These are phyloP conservation scores for Vitis hybrid DNA, from an alignment of 177 flowering plant genomes.

Conservation along the genomic window DNA sequence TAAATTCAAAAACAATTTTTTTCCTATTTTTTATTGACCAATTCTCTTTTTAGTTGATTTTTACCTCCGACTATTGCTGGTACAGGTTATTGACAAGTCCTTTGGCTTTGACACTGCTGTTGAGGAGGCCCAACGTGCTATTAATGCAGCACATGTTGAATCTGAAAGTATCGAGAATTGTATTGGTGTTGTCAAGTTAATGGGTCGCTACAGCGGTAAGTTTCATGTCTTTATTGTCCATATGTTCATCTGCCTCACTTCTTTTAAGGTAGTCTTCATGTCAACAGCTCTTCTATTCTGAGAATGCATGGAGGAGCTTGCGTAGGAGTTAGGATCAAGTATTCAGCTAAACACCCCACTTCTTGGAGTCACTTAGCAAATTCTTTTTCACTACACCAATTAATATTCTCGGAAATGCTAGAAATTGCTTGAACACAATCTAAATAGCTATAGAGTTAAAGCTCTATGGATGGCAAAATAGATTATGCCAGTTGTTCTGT, in stretches of 20 bases:
- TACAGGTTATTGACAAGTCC: slow-evolving; percentile 89
- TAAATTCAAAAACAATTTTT: not conserved
- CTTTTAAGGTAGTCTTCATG: no score
- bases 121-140: slow-evolving; percentile 98
- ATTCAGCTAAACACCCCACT: no score
- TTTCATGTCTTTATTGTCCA: not conserved
- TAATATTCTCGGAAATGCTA: no score
- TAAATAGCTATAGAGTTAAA: not conserved
- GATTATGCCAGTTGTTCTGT: not conserved
- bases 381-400: no score
- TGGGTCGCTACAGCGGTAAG: slow-evolving; percentile 96
- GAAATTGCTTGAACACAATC: no score
- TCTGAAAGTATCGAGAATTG: slow-evolving; percentile 85
- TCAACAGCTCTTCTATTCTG: no score
- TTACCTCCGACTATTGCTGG: not conserved
- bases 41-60: no score
- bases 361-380: no score
- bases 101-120: slow-evolving; percentile 97
- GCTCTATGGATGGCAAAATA: not conserved
- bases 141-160: slow-evolving; percentile 98
- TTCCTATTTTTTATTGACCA: not conserved
- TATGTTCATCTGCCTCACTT: not conserved
- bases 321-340: no score
- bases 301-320: no score
- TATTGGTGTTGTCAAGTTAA: slow-evolving; percentile 89